Percentiles rank a stretch among this genome's conserved stretches.
Conservation (phyloP, 768 basidiomycete genomes). For the Epithele typhae region DNA sequence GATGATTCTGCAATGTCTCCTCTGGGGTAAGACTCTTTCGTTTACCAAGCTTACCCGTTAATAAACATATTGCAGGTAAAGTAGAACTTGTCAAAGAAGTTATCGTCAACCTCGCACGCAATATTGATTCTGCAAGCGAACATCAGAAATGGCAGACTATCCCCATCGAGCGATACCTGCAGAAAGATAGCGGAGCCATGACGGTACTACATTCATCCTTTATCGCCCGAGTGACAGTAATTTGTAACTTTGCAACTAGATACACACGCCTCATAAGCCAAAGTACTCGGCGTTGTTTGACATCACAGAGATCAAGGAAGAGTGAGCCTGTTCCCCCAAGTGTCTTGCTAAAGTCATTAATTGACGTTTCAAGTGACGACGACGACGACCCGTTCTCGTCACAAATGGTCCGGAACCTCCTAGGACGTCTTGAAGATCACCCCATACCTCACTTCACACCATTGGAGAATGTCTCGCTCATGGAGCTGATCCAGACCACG, state of each 20-base stretch:
- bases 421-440: conserved; percentile 57
- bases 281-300: conserved; percentile 54
- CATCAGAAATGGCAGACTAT: conserved; percentile 43
- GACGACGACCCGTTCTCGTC: conserved; percentile 61
- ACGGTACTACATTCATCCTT: conserved; percentile 9
- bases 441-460: conserved; percentile 68
- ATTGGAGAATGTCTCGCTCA: conserved; percentile 80
- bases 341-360: too few relatives aligned
- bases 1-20: conserved; percentile 83
- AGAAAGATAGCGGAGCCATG: conserved; percentile 22
- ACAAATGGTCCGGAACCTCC: conserved; percentile 51
- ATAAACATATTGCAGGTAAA: conserved; percentile 51
- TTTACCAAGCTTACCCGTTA: background rate
- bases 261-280: conserved; percentile 24
- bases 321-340: conserved; percentile 36
- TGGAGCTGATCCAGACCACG: conserved; percentile 82
- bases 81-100: conserved; percentile 80
- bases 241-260: background rate
- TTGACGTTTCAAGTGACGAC: conserved; percentile 38
- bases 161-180: conserved; percentile 53
- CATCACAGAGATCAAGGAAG: conserved; percentile 35
- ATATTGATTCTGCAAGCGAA: conserved; percentile 31
- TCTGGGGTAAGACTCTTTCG: conserved; percentile 67
- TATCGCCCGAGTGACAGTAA: background rate
- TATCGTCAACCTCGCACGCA: conserved; percentile 59